These are phyloP conservation scores for Trichoderma sp. DNA, from an alignment of 2,329 filamentous ascomycete species.

Conservation along the genomic window DNA sequence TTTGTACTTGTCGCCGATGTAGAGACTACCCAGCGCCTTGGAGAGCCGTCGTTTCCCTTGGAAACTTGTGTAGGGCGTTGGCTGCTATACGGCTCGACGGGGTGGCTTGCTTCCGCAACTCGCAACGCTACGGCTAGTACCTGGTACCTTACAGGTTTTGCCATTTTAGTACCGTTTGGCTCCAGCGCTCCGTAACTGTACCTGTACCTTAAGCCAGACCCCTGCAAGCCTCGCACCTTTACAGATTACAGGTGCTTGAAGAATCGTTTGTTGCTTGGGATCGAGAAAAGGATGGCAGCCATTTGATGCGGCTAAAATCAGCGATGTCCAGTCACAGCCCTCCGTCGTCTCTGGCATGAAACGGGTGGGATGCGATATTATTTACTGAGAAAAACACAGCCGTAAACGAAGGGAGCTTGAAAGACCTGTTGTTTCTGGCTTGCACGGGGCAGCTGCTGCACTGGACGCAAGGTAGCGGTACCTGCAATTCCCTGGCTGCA, in stretches of 20 bases:
- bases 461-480: conserved; percentile 2
- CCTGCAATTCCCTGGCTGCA: neutral
- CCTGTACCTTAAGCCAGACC: neutral
- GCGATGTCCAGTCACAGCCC: neutral
- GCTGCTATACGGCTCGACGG: conserved; percentile 6
- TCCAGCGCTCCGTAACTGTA: neutral
- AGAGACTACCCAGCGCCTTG: neutral
- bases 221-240: neutral
- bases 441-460: neutral
- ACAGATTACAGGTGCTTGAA: neutral
- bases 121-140: neutral
- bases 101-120: conserved; percentile 12
- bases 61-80: neutral
- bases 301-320: neutral
- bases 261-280: neutral
- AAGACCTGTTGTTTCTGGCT: neutral
- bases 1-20: neutral
- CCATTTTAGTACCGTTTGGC: neutral
- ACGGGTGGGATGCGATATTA: neutral
- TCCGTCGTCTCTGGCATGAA: neutral
- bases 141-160: conserved; percentile 5
- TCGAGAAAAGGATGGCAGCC: neutral
- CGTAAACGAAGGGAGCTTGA: neutral
- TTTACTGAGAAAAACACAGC: neutral
- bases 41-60: neutral